phyloP scores from a whole-genome alignment of 495 filamentous ascomycete genomes.

The Penicillium subrubescens region DNA sequence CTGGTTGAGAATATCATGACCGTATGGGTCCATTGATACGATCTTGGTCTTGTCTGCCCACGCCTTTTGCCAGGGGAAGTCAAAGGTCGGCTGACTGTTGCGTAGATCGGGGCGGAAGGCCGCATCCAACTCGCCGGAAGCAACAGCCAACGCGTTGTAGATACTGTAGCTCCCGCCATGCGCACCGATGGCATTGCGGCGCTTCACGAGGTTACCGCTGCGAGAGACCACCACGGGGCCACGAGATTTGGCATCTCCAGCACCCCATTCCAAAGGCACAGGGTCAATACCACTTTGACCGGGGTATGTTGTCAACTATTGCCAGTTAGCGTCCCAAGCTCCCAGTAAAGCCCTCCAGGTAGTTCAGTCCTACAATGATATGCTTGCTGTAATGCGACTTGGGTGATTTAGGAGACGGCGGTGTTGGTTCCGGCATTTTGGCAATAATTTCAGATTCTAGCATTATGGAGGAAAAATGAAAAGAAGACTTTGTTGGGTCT shows the following conservation, averaged over 20 bases:
- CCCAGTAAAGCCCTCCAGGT: neutral
- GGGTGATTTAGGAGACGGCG: slow-evolving; percentile 27
- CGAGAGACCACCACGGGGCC: slow-evolving; percentile 93
- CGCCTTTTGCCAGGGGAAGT: slow-evolving; percentile 83
- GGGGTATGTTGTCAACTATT: slow-evolving; percentile 80
- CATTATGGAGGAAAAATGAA: slow-evolving; percentile 12
- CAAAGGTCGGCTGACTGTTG: slow-evolving; percentile 88
- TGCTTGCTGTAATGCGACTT: slow-evolving; percentile 44
- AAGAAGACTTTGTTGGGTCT: neutral
- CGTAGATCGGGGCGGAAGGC: slow-evolving; percentile 92
- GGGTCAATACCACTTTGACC: slow-evolving; percentile 93
- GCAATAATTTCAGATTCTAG: slow-evolving; percentile 23
- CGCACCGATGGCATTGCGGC: slow-evolving; percentile 85
- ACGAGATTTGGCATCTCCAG: slow-evolving; percentile 68
- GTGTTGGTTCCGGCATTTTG: slow-evolving; percentile 26
- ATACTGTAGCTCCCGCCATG: slow-evolving; percentile 98
- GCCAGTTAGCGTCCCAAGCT: slow-evolving; percentile 5
- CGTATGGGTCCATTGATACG: slow-evolving; percentile 94
- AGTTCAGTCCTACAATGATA: slow-evolving; percentile 39
- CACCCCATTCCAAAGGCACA: slow-evolving; percentile 84
- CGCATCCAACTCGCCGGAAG: slow-evolving; percentile 80
- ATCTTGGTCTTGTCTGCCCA: slow-evolving; percentile 95
- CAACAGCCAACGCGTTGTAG: slow-evolving; percentile 92
- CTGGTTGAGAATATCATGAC: slow-evolving; percentile 65
- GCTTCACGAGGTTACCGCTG: slow-evolving; percentile 70